Base-by-base conservation (phyloP, 257 asterid species). In the Przewalskia tangutica region DNA sequence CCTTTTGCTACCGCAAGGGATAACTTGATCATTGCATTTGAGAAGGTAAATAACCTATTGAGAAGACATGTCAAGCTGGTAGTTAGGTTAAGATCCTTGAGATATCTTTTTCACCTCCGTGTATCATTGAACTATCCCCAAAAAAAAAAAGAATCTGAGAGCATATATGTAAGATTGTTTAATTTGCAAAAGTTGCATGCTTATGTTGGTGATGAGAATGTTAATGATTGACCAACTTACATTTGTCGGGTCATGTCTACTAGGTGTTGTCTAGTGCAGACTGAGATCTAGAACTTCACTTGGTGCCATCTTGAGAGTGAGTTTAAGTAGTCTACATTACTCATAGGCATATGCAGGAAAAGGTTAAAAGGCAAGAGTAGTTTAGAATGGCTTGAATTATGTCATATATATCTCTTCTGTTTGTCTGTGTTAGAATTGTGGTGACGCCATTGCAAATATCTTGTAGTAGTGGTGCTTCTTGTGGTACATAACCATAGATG, bases 1-100 rank as follows among this genome's bases (percentile, higher is more conserved):
- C 97, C 98, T 65, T 94, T 94, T 77, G 62, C 88, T 70, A 95
- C 98, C 62, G 99, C 99, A 60, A 87, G 97, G 84, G 98, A 95
- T 79, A 95, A 95, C 90, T 88, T 95, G 89, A 89, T 93, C 34
- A 90, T 95, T 85, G 98, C 96, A 32, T 95, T 94, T 89, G 99
- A 95, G 94, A 95, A 94, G 99, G 99, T 95, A 88, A 87, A 67
- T 46, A 50, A 54, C 67, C 79, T 48, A 38, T 17, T 70, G 20
- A 67, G 63, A 66, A 77, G 64, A 18, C 34, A 46, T 36, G 17
- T 32, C 34, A 18, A 13, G 17, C 80, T 73, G 70, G 70, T 27
- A 63, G n/a, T 11, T 27, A 3, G 70, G 70, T 27, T 63, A 63
- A 11, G 70, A 27, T 75, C 60, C 36, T 48, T 50, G 27, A 50